Evolutionary conservation across 2,329 filamentous ascomycete species (phyloP).

Genomic region (Pseudocercospora cruenta): DNA sequence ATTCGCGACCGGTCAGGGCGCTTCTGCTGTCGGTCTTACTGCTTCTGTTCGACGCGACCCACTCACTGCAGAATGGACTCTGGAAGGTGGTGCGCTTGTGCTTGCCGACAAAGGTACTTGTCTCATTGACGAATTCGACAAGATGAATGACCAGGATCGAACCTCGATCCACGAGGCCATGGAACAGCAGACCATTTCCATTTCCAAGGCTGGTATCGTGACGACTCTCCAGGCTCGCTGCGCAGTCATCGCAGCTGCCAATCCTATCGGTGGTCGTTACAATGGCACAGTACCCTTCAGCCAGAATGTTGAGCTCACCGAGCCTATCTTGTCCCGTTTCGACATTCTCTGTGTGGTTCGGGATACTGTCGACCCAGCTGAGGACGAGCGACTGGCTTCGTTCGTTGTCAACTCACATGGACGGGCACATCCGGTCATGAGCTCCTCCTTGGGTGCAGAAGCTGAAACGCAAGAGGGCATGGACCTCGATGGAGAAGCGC

Average conservation of each 20-base stretch:
- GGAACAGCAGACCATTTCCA: conserved; percentile 99
- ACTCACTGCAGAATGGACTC: conserved; percentile 93
- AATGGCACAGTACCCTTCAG: conserved; percentile 96
- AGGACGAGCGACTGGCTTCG: conserved; percentile 89
- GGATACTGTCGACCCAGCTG: conserved; percentile 87
- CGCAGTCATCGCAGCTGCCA: conserved; percentile 93
- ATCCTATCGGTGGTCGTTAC: conserved; percentile 94
- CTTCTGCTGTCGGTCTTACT: conserved; percentile 94
- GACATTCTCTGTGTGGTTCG: conserved; percentile 96
- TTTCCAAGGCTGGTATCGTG: conserved; percentile 97
- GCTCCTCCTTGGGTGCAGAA: conserved; percentile 37
- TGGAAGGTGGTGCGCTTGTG: conserved; percentile 93
- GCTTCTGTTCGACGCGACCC: conserved; percentile 95
- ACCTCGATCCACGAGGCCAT: conserved; percentile 99
- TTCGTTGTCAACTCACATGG: conserved; percentile 96
- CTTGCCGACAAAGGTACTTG: conserved; percentile 93
- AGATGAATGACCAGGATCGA: conserved; percentile 99
- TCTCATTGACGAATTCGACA: conserved; percentile 98
- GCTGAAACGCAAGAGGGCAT: conserved; percentile 56
- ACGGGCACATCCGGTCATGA: conserved; percentile 73
- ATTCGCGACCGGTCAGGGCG: conserved; percentile 96
- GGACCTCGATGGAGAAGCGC: conserved; percentile 58
- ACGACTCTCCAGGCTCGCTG: conserved; percentile 95
- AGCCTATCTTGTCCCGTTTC: conserved; percentile 96
- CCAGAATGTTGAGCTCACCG: conserved; percentile 93